A percentile compares a stretch with the other conserved stretches of the same genome.
These are phyloP conservation scores for Ophiostoma populinum DNA, from an alignment of 2,329 filamentous ascomycete species.

Conservation along the genomic window DNA sequence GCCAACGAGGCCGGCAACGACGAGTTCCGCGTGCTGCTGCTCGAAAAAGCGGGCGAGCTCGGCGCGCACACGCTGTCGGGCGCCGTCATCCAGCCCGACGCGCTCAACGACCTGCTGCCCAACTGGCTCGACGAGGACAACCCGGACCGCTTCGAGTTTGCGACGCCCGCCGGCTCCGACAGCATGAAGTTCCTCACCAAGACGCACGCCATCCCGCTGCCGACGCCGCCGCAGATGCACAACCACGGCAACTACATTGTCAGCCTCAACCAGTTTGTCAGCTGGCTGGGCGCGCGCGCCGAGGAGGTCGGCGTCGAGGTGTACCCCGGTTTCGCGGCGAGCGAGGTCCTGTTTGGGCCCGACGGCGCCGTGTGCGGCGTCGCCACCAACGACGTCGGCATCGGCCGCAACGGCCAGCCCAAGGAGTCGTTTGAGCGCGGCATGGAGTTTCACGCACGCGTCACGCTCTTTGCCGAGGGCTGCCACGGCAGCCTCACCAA, in stretches of 20 bases:
- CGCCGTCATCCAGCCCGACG: constrained; percentile 80
- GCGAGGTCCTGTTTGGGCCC: constrained; percentile 71
- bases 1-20: constrained; percentile 91
- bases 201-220: constrained; percentile 59
- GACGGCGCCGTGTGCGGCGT: constrained; percentile 88
- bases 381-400: constrained; percentile 85
- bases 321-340: constrained; percentile 88
- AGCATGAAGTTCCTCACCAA: constrained; percentile 91
- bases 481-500: constrained; percentile 93
- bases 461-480: constrained; percentile 85
- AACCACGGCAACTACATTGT: constrained; percentile 98
- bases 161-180: constrained; percentile 67
- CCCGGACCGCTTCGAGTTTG: constrained; percentile 69
- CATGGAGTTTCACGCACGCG: constrained; percentile 92
- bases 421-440: constrained; percentile 88
- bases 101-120: constrained; percentile 77
- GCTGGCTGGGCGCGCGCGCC: constrained; percentile 92
- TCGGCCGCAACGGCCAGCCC: constrained; percentile 63
- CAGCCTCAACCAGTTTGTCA: constrained; percentile 83
- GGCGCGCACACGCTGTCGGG: constrained; percentile 92
- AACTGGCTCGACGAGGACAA: constrained; percentile 88
- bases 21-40: constrained; percentile 77
- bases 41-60: constrained; percentile 91
- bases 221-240: constrained; percentile 89
- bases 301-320: constrained; percentile 93